These are phyloP conservation scores for Vitis hybrid DNA, from an alignment of 177 flowering plant species.

Conservation along the genomic window DNA sequence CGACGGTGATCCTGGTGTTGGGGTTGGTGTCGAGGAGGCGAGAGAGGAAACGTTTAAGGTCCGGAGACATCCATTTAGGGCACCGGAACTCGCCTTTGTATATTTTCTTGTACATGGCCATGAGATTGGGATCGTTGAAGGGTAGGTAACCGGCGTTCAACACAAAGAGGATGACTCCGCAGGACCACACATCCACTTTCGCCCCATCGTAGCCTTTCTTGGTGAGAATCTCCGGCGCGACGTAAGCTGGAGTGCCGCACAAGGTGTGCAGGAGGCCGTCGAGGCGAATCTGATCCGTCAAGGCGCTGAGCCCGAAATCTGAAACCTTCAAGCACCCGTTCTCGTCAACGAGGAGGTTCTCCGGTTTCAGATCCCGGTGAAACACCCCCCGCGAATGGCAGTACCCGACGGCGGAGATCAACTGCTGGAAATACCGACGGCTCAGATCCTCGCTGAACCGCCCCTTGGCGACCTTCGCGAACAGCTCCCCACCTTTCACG, in stretches of 20 bases:
- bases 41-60: conserved; percentile 43
- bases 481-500: conserved; percentile 68
- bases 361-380: conserved; percentile 80
- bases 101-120: conserved; percentile 72
- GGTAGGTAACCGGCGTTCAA: conserved; percentile 69
- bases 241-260: conserved; percentile 78
- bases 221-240: conserved; percentile 63
- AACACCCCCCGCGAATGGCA: conserved; percentile 73
- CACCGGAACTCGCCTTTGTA: conserved; percentile 61
- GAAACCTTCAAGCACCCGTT: conserved; percentile 61
- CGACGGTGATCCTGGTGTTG: conserved; percentile 50
- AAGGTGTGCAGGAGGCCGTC: conserved; percentile 65
- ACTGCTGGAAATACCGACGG: conserved; percentile 60
- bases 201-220: conserved; percentile 72
- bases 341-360: conserved; percentile 71
- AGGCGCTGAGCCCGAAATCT: conserved; percentile 76
- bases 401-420: conserved; percentile 65
- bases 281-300: conserved; percentile 44
- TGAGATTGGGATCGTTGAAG: conserved; percentile 65
- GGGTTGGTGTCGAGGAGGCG: conserved; percentile 64
- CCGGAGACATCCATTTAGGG: conserved; percentile 65
- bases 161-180: conserved; percentile 68
- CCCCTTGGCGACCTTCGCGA: conserved; percentile 56
- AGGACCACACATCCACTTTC: conserved; percentile 78
- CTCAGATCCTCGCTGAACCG: conserved; percentile 54